Conservation (phyloP, 257 asterid genomes). For the Fraxinus americana region DNA sequence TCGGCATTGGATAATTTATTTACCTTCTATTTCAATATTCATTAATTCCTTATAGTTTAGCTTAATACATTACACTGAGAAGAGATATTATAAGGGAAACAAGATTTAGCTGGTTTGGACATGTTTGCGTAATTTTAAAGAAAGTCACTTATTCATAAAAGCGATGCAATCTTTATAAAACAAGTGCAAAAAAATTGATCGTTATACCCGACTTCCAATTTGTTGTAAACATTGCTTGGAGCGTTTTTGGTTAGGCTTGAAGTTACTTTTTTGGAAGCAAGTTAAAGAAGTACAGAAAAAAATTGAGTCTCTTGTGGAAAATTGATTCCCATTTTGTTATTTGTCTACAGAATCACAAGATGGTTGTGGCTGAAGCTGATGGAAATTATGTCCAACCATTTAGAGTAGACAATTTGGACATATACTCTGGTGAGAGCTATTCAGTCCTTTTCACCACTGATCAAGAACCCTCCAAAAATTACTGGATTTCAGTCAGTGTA, state of each 20-base stretch:
- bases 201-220: too few species aligned
- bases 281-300: too few species aligned
- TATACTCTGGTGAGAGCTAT: conserved; percentile 84
- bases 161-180: not conserved
- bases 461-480: conserved; percentile 57
- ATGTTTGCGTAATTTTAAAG: not conserved
- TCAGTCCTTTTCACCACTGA: conserved; percentile 64
- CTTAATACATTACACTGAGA: too few species aligned
- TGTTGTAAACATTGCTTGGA: too few species aligned
- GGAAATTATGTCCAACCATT: conserved; percentile 78
- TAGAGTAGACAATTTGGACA: conserved; percentile 59
- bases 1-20: too few species aligned
- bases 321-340: not conserved
- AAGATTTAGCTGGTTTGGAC: too few species aligned
- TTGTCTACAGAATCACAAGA: conserved; percentile 57
- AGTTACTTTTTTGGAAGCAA: not conserved
- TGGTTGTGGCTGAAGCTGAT: conserved; percentile 78
- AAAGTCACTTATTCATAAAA: too few species aligned
- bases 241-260: too few species aligned
- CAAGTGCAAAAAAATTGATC: not conserved
- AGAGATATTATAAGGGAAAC: not conserved
- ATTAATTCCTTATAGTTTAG: too few species aligned
- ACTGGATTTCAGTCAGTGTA: conserved; percentile 62
- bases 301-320: not conserved
- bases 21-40: not conserved